Base-by-base conservation (phyloP, 768 basidiomycete species). In the Tulasnella sp. region DNA sequence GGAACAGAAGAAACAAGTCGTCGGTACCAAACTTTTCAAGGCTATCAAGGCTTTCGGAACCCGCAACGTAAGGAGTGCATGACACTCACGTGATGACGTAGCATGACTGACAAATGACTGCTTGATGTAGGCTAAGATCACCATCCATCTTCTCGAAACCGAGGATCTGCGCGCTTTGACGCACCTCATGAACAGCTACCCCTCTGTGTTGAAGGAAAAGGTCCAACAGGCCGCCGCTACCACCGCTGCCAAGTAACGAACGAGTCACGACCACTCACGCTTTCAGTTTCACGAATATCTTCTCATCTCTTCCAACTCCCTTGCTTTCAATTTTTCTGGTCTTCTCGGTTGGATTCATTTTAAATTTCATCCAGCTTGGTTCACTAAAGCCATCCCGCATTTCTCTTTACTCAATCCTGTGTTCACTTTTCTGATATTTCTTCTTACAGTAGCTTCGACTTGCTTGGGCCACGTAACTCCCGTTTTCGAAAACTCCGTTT, bases 181-280 rank as follows among this genome's bases (percentile, higher is more conserved):
- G 8, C 94, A 95, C 84, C 88, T 97, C 62, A 92, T 94, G 91
- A 93, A 95, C 84, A 93, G 93, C 84, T 96, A 94, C 84, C 93
- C 94, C 16, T 86, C 90, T 10, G 89, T 95, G 2, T 87, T 96
- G 80, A 95, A 93, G 86, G 93, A 94, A 84, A 96, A 95, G 86
- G 85, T 83, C 56, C 56, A 56, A 7, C 76, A 77, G 38, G 76
- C 76, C n/a, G 58, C 76, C 21, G 76, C 76, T 27, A 58, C 76
- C 56, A 77, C 76, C 16, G 31, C 73, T 18, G 36, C 76, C 48
- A 77, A 77, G 56, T 77, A 77, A 77, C 56, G 76, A 77, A 36
- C 39, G 2, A 9, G 39, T 24, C 36, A 74, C 73, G 73, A 74
- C 16, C 16, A 16, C n/a, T 74, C 27, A 74, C 73, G 73, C 73